Conservation (phyloP, 306 rosid genomes). For the Vachellia collinsii region DNA sequence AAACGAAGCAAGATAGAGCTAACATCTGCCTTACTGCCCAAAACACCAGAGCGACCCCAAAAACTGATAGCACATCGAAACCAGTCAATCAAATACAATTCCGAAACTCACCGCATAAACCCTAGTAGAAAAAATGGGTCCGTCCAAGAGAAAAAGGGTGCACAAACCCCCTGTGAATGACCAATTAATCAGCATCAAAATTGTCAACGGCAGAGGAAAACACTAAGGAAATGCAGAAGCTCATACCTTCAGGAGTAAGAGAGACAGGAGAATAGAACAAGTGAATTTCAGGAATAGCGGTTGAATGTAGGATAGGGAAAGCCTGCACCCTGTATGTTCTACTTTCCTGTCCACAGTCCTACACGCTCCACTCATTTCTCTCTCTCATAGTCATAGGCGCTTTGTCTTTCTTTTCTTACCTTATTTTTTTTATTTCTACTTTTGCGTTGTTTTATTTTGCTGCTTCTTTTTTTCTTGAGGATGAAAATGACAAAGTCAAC, state of each 20-base stretch:
- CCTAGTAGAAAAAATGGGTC: conserved; percentile 39
- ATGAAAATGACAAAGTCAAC: conserved; percentile 17
- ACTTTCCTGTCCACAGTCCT: conserved; percentile 1
- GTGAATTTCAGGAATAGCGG: conserved; percentile 20
- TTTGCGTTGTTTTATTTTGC: background rate
- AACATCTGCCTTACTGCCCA: conserved; percentile 13
- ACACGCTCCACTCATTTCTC: conserved; percentile 22
- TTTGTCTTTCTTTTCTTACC: background rate
- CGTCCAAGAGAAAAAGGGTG: conserved; percentile 14
- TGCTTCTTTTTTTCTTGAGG: background rate
- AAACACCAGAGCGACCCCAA: background rate
- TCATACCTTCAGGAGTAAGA: conserved; percentile 39
- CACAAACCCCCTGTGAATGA: conserved; percentile 25
- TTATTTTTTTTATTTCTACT: background rate
- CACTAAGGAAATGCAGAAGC: background rate
- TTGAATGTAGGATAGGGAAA: conserved; percentile 4
- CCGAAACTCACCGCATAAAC: conserved; percentile 35
- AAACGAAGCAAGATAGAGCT: conserved; percentile 27
- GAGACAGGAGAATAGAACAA: conserved; percentile 23
- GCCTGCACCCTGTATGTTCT: conserved; percentile 25
- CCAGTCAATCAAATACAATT: conserved; percentile 1
- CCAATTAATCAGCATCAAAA: background rate
- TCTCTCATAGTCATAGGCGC: conserved; percentile 14
- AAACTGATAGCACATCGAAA: background rate
- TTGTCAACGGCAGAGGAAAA: background rate